Conservation (phyloP, 306 rosid species). For the Citrullus mucosospermus region DNA sequence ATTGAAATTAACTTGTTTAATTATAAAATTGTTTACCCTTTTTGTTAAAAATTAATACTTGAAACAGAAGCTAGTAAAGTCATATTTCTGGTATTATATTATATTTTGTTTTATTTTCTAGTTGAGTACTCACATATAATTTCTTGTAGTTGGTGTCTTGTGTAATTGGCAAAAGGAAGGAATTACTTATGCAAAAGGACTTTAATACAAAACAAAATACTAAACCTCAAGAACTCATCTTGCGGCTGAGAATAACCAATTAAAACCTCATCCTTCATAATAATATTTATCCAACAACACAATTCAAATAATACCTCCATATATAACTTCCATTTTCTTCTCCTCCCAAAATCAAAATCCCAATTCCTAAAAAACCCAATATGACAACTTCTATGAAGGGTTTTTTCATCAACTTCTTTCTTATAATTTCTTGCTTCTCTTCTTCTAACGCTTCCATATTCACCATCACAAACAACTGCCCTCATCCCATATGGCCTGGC, state of each 20-base stretch:
- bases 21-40: too few relatives aligned
- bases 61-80: neutral
- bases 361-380: too few relatives aligned
- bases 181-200: slow-evolving; percentile 59
- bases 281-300: too few relatives aligned
- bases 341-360: too few relatives aligned
- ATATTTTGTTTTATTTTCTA: too few relatives aligned
- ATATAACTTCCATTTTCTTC: too few relatives aligned
- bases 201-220: slow-evolving; percentile 42
- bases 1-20: too few relatives aligned
- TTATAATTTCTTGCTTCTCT: slow-evolving; percentile 1
- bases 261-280: slow-evolving; percentile 11
- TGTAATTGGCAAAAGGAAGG: slow-evolving; percentile 28
- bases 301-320: too few relatives aligned
- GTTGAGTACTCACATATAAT: too few relatives aligned
- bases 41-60: too few relatives aligned
- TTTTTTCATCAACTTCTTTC: neutral
- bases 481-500: slow-evolving; percentile 72
- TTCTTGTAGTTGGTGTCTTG: neutral
- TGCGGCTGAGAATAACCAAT: slow-evolving; percentile 21
- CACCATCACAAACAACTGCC: slow-evolving; percentile 68
- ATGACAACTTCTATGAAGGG: too few relatives aligned
- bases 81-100: neutral
- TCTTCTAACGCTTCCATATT: slow-evolving; percentile 27
- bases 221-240: slow-evolving; percentile 43